phyloP scores from a whole-genome alignment of 1,284 basidiomycete genomes.

The Schizophyllum amplum region DNA sequence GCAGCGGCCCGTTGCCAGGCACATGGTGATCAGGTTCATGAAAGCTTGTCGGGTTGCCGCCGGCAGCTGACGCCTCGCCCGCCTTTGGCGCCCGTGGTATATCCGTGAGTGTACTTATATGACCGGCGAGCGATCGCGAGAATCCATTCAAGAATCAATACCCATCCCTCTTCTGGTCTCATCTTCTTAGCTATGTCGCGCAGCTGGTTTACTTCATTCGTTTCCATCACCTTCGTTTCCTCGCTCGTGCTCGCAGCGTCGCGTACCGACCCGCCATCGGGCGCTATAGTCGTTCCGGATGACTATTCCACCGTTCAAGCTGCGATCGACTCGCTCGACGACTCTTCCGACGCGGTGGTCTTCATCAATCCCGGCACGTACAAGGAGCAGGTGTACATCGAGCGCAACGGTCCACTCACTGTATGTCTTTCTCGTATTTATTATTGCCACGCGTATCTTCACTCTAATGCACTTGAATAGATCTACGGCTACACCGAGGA shows the following conservation, averaged over 20 bases:
- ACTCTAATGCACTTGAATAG: conserved; percentile 18
- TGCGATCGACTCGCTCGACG: conserved; percentile 35
- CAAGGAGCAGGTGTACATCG: conserved; percentile 43
- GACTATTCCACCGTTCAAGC: conserved; percentile 34
- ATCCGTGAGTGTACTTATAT: background rate
- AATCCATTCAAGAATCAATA: background rate
- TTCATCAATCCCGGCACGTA: conserved; percentile 52
- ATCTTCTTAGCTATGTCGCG: background rate
- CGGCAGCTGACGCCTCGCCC: background rate
- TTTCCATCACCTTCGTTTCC: conserved; percentile 5
- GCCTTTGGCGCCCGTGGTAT: background rate
- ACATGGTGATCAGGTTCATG: too few species aligned
- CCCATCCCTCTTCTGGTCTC: background rate
- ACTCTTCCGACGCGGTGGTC: conserved; percentile 33
- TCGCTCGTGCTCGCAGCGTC: conserved; percentile 23
- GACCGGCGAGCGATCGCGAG: too few species aligned
- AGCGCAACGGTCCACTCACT: conserved; percentile 34
- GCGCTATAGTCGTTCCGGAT: conserved; percentile 35
- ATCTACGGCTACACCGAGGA: conserved; percentile 39
- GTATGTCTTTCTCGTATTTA: conserved; percentile 17
- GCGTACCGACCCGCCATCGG: conserved; percentile 36
- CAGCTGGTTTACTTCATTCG: conserved; percentile 1
- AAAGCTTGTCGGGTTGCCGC: background rate
- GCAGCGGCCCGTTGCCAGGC: background rate
- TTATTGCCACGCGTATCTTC: background rate